A percentile compares a stretch with the other conserved stretches of the same genome.
These are phyloP conservation scores for Heterobasidion irregulare DNA, from an alignment of 1,284 basidiomycete species.

Conservation along the genomic window DNA sequence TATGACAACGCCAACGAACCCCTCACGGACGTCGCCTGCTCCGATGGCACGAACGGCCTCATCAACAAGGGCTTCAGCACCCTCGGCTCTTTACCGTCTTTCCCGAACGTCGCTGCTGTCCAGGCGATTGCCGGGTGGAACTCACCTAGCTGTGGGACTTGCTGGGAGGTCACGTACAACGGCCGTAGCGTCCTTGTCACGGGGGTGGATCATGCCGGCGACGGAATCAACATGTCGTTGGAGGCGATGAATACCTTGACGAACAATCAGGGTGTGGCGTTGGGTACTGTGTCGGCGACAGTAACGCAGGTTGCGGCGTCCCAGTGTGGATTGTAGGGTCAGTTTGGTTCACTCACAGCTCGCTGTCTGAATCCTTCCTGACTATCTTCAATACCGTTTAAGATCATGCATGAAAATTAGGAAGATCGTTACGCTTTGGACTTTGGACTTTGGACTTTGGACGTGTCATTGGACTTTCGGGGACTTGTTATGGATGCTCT, in stretches of 20 bases:
- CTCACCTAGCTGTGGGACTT: slow-evolving; percentile 35
- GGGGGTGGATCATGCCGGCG: slow-evolving; percentile 30
- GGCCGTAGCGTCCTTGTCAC: slow-evolving; percentile 29
- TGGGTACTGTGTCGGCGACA: slow-evolving; percentile 18
- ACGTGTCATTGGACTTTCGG: too few species aligned
- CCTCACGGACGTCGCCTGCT: slow-evolving; percentile 36
- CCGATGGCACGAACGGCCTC: slow-evolving; percentile 37
- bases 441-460: too few species aligned
- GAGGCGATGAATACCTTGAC: slow-evolving; percentile 23
- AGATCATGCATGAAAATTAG: too few species aligned
- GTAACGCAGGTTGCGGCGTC: slow-evolving; percentile 17
- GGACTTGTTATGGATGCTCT: too few species aligned
- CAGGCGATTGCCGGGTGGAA: slow-evolving; percentile 31
- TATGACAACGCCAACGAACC: slow-evolving; percentile 31
- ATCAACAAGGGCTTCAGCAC: slow-evolving; percentile 33
- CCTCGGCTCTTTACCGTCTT: slow-evolving; percentile 37
- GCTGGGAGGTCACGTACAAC: slow-evolving; percentile 31
- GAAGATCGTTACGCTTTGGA: too few species aligned
- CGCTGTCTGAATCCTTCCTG: background rate
- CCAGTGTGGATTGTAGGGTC: slow-evolving; percentile 13
- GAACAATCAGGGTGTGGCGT: slow-evolving; percentile 12
- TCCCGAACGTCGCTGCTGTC: slow-evolving; percentile 44
- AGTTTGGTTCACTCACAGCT: background rate
- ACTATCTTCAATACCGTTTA: too few species aligned
- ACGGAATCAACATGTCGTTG: slow-evolving; percentile 30